Evolutionary conservation across 1,284 basidiomycete genomes (phyloP).

Genomic region (Ustilago trichophora): DNA sequence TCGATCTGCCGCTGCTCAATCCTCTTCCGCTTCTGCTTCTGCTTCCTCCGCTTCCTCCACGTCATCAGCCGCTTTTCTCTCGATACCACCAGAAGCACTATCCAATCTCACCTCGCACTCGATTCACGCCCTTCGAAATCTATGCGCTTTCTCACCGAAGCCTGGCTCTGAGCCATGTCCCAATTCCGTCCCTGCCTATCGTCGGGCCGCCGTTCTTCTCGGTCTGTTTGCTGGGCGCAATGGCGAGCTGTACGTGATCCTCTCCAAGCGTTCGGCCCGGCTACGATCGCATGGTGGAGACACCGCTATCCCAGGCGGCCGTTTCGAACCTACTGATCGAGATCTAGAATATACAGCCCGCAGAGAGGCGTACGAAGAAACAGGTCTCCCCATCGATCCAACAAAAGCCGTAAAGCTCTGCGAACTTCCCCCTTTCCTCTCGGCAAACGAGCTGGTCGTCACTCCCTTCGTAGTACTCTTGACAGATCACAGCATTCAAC

Average conservation of each 20-base stretch:
- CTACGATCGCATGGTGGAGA: slow-evolving; percentile 60
- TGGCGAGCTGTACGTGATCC: slow-evolving; percentile 60
- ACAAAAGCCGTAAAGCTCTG: slow-evolving; percentile 51
- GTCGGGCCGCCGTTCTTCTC: slow-evolving; percentile 60
- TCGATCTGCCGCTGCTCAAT: too few species aligned
- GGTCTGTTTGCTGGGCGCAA: slow-evolving; percentile 53
- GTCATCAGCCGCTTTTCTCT: slow-evolving; percentile 2
- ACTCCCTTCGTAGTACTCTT: slow-evolving; percentile 59
- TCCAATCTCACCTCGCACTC: slow-evolving; percentile 26
- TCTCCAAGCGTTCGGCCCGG: slow-evolving; percentile 45
- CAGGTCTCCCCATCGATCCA: slow-evolving; percentile 54
- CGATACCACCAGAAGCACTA: slow-evolving; percentile 13
- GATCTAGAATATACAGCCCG: slow-evolving; percentile 58
- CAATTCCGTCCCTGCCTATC: slow-evolving; percentile 50
- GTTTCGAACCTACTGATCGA: slow-evolving; percentile 56
- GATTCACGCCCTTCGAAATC: slow-evolving; percentile 39
- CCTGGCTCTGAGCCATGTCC: slow-evolving; percentile 53
- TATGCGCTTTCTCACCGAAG: slow-evolving; percentile 26
- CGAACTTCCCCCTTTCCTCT: slow-evolving; percentile 56
- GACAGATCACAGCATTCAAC: slow-evolving; percentile 42
- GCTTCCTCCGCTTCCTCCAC: slow-evolving; percentile 1
- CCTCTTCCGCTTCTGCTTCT: not conserved
- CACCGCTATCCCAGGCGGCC: slow-evolving; percentile 61
- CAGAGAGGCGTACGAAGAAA: slow-evolving; percentile 63
- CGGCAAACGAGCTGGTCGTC: slow-evolving; percentile 63